phyloP scores from a whole-genome alignment of 371 early-diverging fungal genomes.

The Parasitella parasitica region DNA sequence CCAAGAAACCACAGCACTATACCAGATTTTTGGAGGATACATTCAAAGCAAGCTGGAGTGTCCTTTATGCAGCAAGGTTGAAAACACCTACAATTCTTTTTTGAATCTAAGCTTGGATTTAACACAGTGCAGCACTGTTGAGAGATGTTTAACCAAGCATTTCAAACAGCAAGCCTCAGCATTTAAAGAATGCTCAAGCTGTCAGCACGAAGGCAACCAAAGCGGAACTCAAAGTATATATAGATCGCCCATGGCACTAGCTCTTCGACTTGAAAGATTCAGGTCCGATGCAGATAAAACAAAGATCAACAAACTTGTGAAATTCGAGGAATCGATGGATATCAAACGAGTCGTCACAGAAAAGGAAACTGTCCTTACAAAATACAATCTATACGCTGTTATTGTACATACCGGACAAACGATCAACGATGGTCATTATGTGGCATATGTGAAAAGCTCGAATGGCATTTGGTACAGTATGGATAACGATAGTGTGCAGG shows the following conservation, averaged over 20 bases:
- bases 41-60: constrained; percentile 74
- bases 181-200: constrained; percentile 28
- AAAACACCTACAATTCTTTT: constrained; percentile 69
- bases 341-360: constrained; percentile 34
- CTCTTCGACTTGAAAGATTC: constrained; percentile 81
- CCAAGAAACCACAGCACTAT: constrained; percentile 76
- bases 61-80: constrained; percentile 63
- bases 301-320: constrained; percentile 44
- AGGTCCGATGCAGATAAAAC: constrained; percentile 58
- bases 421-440: constrained; percentile 80
- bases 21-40: constrained; percentile 84
- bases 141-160: constrained; percentile 36
- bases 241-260: constrained; percentile 67
- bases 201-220: constrained; percentile 58
- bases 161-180: constrained; percentile 14
- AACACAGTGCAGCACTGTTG: constrained; percentile 57
- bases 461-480: constrained; percentile 84
- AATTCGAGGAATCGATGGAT: constrained; percentile 48
- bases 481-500: constrained; percentile 73
- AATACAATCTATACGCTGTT: constrained; percentile 71
- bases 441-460: constrained; percentile 74
- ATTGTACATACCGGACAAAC: constrained; percentile 80
- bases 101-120: constrained; percentile 78
- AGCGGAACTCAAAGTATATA: constrained; percentile 66
- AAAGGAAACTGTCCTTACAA: constrained; percentile 31